These are phyloP conservation scores for Lactifluus volemus DNA, from an alignment of 768 basidiomycete genomes.

Conservation along the genomic window DNA sequence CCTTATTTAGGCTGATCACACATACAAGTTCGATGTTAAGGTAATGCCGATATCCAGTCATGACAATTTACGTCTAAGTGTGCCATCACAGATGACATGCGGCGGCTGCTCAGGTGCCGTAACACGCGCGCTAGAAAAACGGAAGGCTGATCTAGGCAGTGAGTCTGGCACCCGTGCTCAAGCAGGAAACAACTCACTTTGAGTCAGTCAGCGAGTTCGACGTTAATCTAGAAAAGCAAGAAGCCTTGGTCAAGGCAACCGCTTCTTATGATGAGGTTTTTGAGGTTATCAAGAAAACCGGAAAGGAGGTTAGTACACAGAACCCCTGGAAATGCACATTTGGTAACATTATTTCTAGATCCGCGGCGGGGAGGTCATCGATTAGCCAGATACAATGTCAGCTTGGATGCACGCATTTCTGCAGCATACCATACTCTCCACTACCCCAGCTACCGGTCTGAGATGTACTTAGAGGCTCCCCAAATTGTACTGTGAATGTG, in stretches of 20 bases:
- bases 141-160: slow-evolving; percentile 24
- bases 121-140: slow-evolving; percentile 64
- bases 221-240: slow-evolving; percentile 60
- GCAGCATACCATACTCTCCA: too few species aligned
- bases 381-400: not conserved
- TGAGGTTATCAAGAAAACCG: slow-evolving; percentile 82
- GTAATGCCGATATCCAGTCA: slow-evolving; percentile 28
- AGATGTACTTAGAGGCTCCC: too few species aligned
- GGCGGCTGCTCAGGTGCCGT: slow-evolving; percentile 80
- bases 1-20: slow-evolving; percentile 24
- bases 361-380: slow-evolving; percentile 6
- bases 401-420: not conserved
- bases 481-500: too few species aligned
- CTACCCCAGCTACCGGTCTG: too few species aligned
- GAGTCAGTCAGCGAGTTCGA: slow-evolving; percentile 41
- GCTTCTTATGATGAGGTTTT: slow-evolving; percentile 56
- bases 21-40: slow-evolving; percentile 81
- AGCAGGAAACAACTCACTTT: slow-evolving; percentile 20
- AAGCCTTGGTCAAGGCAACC: slow-evolving; percentile 57
- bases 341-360: slow-evolving; percentile 1
- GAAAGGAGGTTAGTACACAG: slow-evolving; percentile 61
- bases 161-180: not conserved
- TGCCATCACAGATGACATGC: slow-evolving; percentile 68
- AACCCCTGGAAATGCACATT: not conserved
- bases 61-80: not conserved